phyloP scores from a whole-genome alignment of 805 yeast species.

The Gaillardinia entomophila region DNA sequence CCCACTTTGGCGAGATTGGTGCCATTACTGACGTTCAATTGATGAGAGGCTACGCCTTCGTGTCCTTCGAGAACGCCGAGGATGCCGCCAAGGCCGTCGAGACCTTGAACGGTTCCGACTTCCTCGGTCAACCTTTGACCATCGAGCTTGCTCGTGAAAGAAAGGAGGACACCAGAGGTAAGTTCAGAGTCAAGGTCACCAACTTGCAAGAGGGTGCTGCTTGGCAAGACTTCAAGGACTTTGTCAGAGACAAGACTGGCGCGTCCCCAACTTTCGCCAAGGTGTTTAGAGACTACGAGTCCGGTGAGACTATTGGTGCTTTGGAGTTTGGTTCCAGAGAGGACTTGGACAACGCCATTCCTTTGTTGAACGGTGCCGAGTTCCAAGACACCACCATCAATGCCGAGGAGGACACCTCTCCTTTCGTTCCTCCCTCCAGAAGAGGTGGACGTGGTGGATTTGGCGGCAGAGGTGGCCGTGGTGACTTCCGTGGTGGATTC shows the following conservation, averaged over 20 bases:
- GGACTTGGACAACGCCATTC: conserved; percentile 68
- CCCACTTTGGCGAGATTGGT: conserved; percentile 66
- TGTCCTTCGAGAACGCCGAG: conserved; percentile 69
- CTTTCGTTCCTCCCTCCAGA: conserved; percentile 48
- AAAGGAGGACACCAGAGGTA: conserved; percentile 61
- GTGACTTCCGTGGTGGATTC: conserved; percentile 35
- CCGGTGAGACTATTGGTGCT: conserved; percentile 42
- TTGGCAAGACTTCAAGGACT: conserved; percentile 89
- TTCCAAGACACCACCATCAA: conserved; percentile 63
- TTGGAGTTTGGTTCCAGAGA: conserved; percentile 62
- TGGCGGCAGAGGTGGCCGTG: conserved; percentile 46
- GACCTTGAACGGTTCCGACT: conserved; percentile 39
- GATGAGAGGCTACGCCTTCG: conserved; percentile 83
- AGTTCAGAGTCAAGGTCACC: conserved; percentile 63
- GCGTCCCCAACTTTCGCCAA: conserved; percentile 57
- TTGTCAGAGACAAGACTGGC: conserved; percentile 70
- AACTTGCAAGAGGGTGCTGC: conserved; percentile 72
- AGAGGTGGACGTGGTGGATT: conserved; percentile 36
- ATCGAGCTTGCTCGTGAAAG: conserved; percentile 52
- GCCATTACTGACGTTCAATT: conserved; percentile 62
- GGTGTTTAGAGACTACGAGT: conserved; percentile 44
- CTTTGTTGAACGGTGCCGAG: conserved; percentile 64
- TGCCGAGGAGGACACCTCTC: conserved; percentile 74
- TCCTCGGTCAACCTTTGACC: conserved; percentile 45
- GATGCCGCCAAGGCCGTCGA: conserved; percentile 46